These are phyloP conservation scores for Rhodomyrtus psidioides DNA, from an alignment of 441 rosid genomes.

Conservation along the genomic window DNA sequence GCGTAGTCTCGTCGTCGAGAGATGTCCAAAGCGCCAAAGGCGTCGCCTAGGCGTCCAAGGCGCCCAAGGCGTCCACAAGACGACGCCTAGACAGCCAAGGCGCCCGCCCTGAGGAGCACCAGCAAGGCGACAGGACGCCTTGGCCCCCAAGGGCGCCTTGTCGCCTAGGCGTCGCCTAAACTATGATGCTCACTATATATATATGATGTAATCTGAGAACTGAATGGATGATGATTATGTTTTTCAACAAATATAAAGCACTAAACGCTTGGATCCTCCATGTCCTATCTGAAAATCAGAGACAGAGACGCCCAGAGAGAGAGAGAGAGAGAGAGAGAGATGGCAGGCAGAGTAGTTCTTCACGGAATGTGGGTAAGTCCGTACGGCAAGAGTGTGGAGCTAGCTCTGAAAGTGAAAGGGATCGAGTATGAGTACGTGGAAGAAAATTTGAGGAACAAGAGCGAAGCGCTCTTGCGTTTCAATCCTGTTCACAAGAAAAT, in stretches of 20 bases:
- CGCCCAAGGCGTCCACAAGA: too few relatives aligned
- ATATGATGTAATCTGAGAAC: too few relatives aligned
- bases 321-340: neutral
- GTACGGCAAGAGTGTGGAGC: constrained; percentile 16
- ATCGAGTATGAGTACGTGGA: constrained; percentile 17
- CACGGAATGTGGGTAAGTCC: constrained; percentile 11
- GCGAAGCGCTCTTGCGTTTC: constrained; percentile 12
- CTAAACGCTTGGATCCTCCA: neutral
- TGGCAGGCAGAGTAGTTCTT: constrained; percentile 1
- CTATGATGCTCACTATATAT: too few relatives aligned
- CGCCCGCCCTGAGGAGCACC: too few relatives aligned
- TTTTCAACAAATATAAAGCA: too few relatives aligned
- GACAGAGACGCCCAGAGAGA: neutral
- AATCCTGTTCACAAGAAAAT: constrained; percentile 24
- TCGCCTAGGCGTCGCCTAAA: too few relatives aligned
- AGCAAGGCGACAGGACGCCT: too few relatives aligned
- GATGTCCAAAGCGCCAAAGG: too few relatives aligned
- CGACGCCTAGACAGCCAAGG: too few relatives aligned
- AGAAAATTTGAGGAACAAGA: constrained; percentile 28
- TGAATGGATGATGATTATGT: too few relatives aligned
- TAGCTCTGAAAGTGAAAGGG: constrained; percentile 28
- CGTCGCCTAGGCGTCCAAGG: too few relatives aligned
- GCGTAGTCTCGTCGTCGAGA: neutral
- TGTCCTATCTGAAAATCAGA: neutral
- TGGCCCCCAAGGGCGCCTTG: too few relatives aligned